These are phyloP conservation scores for Rhizopogon salebrosus DNA, from an alignment of 768 basidiomycete genomes.

Conservation along the genomic window DNA sequence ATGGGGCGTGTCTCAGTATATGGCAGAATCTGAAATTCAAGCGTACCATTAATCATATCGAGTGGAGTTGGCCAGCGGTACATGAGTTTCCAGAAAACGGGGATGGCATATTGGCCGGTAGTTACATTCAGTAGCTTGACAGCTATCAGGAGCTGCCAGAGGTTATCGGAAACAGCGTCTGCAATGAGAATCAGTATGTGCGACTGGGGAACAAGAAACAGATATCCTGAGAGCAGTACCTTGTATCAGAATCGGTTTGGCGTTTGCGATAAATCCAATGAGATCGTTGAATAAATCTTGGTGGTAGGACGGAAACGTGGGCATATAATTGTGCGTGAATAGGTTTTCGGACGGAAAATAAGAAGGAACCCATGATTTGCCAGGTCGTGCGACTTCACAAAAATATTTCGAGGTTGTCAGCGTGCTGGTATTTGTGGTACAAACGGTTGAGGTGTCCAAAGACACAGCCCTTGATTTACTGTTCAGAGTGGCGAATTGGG, in stretches of 20 bases:
- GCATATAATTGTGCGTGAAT: background rate
- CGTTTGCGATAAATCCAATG: conserved; percentile 19
- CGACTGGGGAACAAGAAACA: background rate
- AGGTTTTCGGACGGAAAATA: background rate
- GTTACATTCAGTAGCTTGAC: conserved; percentile 71
- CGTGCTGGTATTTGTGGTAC: conserved; percentile 3
- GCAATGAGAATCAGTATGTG: background rate
- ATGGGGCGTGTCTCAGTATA: background rate
- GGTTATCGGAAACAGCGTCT: conserved; percentile 51
- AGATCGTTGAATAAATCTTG: conserved; percentile 15
- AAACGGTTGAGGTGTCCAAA: background rate
- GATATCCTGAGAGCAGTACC: conserved; percentile 11
- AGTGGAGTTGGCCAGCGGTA: conserved; percentile 53
- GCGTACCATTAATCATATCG: conserved; percentile 49
- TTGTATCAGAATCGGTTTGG: conserved; percentile 28
- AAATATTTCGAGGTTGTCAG: conserved; percentile 3
- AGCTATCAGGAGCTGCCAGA: conserved; percentile 68
- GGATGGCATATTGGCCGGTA: conserved; percentile 55
- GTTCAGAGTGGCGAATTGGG: background rate
- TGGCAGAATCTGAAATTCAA: background rate
- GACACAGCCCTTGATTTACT: background rate
- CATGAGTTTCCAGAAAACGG: conserved; percentile 57
- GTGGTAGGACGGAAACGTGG: background rate
- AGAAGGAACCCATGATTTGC: conserved; percentile 1
- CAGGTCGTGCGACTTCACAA: conserved; percentile 1